Percentiles rank a stretch among this genome's conserved stretches.
Conservation (phyloP, 805 yeast genomes). For the Candida silvatica region DNA sequence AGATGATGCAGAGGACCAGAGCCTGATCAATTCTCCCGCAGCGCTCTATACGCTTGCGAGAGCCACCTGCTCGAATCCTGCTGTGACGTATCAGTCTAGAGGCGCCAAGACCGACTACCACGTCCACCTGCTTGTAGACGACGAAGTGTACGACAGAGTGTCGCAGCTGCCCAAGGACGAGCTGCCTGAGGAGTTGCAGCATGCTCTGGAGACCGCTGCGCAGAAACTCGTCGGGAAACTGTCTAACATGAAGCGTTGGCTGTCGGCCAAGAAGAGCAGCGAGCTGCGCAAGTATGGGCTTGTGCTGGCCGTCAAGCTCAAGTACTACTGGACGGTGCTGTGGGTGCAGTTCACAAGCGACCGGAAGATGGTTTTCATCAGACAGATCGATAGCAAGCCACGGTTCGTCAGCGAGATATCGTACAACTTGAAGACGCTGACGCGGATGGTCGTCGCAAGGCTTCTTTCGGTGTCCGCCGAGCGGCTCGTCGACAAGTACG, state of each 20-base stretch:
- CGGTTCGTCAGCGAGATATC: slow-evolving; percentile 10
- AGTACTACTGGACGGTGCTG: slow-evolving; percentile 16
- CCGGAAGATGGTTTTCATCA: slow-evolving; percentile 10
- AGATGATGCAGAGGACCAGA: no score
- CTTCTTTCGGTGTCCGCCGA: slow-evolving; percentile 10
- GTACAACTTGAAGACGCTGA: slow-evolving; percentile 9
- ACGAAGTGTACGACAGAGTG: no score
- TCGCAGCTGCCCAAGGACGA: no score
- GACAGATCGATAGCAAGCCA: slow-evolving; percentile 17
- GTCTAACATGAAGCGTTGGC: no score
- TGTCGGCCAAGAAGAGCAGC: background rate
- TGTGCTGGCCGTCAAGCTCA: slow-evolving; percentile 13
- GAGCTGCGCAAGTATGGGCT: slow-evolving; percentile 11
- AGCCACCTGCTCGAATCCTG: background rate
- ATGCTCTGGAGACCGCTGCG: no score
- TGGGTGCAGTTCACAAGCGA: slow-evolving; percentile 18
- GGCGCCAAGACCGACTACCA: background rate
- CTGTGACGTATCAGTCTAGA: background rate
- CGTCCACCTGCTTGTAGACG: background rate
- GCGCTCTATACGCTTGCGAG: no score
- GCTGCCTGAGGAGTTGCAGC: no score
- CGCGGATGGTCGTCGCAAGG: slow-evolving; percentile 8
- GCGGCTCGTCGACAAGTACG: slow-evolving; percentile 8
- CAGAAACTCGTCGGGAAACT: no score
- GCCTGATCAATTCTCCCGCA: no score